Evolutionary conservation across 2,329 filamentous ascomycete genomes (phyloP).

Genomic region (Pyricularia sp.): DNA sequence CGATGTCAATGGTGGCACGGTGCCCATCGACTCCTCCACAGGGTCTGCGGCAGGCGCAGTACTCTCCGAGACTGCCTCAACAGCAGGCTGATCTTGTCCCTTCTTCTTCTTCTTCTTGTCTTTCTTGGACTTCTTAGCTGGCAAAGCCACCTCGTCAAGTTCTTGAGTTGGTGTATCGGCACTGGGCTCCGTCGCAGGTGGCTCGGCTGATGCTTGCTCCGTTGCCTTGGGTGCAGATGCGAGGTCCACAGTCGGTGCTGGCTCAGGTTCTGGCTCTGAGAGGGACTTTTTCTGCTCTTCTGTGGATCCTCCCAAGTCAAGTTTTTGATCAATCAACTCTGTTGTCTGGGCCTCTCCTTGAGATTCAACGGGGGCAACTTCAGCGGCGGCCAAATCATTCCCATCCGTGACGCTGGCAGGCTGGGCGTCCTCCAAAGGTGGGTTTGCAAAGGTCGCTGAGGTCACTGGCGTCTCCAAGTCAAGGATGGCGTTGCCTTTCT

Average conservation of each 20-base stretch:
- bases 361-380: background rate
- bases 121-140: background rate
- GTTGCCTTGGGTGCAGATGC: background rate
- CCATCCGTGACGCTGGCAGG: background rate
- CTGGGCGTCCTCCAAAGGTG: background rate
- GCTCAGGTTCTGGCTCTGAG: background rate
- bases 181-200: background rate
- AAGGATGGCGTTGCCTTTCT: background rate
- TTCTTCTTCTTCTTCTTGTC: slow-evolving; percentile 14
- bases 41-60: background rate
- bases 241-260: background rate
- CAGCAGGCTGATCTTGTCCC: background rate
- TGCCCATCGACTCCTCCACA: background rate
- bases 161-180: background rate
- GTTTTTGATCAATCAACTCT: background rate
- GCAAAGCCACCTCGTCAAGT: background rate
- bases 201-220: background rate
- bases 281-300: background rate
- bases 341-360: background rate
- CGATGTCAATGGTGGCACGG: background rate
- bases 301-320: background rate
- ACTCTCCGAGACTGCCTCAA: background rate
- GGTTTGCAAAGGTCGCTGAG: background rate
- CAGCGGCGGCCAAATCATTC: background rate
- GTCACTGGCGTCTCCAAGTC: background rate